Evolutionary conservation across 1,284 basidiomycete genomes (phyloP), one percentile per base, ranked within the genome.

Genomic region (Leccinum colubrinum): DNA sequence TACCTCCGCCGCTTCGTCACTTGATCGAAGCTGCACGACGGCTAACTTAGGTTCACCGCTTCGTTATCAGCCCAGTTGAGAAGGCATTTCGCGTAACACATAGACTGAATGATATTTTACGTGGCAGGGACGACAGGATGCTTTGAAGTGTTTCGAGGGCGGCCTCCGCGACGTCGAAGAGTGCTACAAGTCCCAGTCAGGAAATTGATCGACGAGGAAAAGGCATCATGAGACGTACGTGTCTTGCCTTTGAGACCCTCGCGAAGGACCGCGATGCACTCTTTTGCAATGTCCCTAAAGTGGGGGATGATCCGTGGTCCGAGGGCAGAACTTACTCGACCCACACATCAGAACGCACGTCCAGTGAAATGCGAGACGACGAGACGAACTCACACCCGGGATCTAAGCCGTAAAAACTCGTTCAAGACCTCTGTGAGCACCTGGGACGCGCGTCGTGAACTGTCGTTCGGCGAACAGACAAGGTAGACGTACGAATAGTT

Each of bases 241-340:
- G 62, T 67, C 68, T 66, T 70, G 73, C 78, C 75, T 59, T 75
- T 68, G 25, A 78, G 72, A 39, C 76, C 74, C 59, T 80, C 77
- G 15, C 79, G 79, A 52, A 89, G 77, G 46, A 87, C 70, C 8
- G 72, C 65, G 30, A 87, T 78, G 63, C 84, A 85, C 58, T 86
- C 80, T 6, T 83, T 77, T 35, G 92, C 81, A 55, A 95, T 83
- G n/a, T 84, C 81, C 60, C 86, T 86, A 74, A 95, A 88, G 76
- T 86, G 83, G 7, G 95, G 93, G 57, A 97, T 93, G 56, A 93
- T 81, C 0, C 95, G 87, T 27, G 94, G 93, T 0, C 92, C 93
- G n/a, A 96, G 82, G 59, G 87, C 88, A 17, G 80, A 75, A 27
- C 93, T 94, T 53, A 65, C 43, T 43, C 30, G 15, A 50, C 27